Evolutionary conservation across 441 rosid genomes (phyloP).

Genomic region (Eugenia klotzschiana): DNA sequence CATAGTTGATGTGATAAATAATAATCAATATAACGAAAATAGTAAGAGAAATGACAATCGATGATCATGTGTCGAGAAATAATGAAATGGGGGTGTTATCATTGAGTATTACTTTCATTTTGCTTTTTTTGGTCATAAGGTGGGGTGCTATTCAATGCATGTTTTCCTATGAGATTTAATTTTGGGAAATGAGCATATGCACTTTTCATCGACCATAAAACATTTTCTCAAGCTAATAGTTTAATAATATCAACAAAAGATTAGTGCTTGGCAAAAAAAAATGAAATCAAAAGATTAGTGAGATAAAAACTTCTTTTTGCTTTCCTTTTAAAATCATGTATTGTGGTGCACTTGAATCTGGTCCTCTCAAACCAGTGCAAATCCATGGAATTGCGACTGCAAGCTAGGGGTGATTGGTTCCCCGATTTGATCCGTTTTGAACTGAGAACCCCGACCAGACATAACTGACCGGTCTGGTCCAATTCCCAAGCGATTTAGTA

Average conservation of each 20-base stretch:
- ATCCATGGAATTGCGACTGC: background rate
- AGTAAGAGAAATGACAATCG: background rate
- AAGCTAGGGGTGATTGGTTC: too few relatives aligned
- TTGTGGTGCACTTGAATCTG: background rate
- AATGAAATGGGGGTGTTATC: background rate
- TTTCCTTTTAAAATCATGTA: background rate
- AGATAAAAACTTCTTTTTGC: background rate
- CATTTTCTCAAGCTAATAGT: background rate
- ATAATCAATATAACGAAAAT: background rate
- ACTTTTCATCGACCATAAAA: background rate
- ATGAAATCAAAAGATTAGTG: background rate
- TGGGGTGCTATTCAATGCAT: background rate
- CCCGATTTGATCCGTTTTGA: too few relatives aligned
- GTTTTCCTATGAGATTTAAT: background rate
- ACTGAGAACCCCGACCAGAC: too few relatives aligned
- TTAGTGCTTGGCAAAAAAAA: background rate
- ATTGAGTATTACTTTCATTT: background rate
- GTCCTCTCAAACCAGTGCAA: background rate
- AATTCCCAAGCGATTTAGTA: too few relatives aligned
- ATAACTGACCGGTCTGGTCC: too few relatives aligned
- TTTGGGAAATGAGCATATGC: background rate
- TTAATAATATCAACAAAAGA: background rate
- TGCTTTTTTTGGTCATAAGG: background rate
- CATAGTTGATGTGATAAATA: background rate
- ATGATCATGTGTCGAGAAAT: background rate